Percentiles rank a stretch among this genome's conserved stretches.
Evolutionary conservation across 257 asterid genomes (phyloP).

Genomic region (Plantago major): DNA sequence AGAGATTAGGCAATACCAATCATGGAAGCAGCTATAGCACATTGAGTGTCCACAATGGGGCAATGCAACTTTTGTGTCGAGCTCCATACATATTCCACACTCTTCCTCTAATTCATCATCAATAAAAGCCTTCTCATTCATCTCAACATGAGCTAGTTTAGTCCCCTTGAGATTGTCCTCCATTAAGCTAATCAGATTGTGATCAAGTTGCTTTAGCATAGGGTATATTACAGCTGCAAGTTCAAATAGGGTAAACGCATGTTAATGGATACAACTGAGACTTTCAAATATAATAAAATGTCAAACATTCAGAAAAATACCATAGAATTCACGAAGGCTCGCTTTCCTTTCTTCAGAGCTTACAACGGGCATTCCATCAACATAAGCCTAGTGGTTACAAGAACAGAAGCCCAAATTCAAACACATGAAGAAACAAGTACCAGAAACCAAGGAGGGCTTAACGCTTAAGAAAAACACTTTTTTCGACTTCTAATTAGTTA

Average conservation of each 20-base stretch:
- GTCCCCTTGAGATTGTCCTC: constrained; percentile 26
- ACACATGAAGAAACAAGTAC: background rate
- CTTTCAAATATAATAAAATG: background rate
- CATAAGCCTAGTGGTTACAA: constrained; percentile 38
- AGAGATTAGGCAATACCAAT: constrained; percentile 31
- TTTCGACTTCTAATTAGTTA: background rate
- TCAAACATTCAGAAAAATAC: constrained; percentile 22
- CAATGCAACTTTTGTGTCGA: constrained; percentile 40
- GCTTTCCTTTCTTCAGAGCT: constrained; percentile 56
- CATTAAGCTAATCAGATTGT: constrained; percentile 33
- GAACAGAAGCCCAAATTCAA: background rate
- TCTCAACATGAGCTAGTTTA: constrained; percentile 19
- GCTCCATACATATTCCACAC: constrained; percentile 74
- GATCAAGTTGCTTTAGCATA: constrained; percentile 55
- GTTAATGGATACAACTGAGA: background rate
- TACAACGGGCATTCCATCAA: constrained; percentile 47
- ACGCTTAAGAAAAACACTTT: background rate
- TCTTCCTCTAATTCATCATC: constrained; percentile 44
- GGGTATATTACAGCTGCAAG: constrained; percentile 65
- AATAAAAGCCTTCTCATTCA: constrained; percentile 13
- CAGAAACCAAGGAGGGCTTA: background rate
- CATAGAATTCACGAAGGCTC: constrained; percentile 48
- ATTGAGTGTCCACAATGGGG: constrained; percentile 63
- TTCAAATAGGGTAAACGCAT: constrained; percentile 6
- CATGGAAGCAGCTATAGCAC: constrained; percentile 51